phyloP scores from a whole-genome alignment of 257 asterid species.

The Salvia hispanica region DNA sequence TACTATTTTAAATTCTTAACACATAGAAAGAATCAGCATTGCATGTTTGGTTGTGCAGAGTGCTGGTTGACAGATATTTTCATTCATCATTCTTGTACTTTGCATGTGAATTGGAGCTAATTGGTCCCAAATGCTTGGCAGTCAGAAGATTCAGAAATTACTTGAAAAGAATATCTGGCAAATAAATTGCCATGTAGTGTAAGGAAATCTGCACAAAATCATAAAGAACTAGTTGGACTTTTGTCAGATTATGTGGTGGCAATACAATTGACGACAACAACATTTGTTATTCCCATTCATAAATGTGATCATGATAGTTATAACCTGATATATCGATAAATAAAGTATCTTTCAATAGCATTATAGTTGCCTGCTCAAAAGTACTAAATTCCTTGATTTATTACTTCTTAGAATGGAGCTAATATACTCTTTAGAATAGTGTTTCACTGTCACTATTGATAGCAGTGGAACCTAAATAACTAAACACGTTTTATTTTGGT shows the following conservation, averaged over 20 bases:
- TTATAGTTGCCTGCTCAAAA: conserved; percentile 12
- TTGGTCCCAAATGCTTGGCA: conserved; percentile 15
- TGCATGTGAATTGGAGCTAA: conserved; percentile 15
- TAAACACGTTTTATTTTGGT: conserved; percentile 11
- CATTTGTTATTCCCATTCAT: neutral
- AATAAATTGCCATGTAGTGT: conserved; percentile 9
- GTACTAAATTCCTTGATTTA: conserved; percentile 1
- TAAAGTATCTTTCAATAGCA: neutral
- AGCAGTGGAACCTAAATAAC: neutral
- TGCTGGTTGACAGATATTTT: conserved; percentile 1
- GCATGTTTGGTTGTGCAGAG: neutral
- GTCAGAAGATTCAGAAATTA: conserved; percentile 14
- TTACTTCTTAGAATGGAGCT: conserved; percentile 17
- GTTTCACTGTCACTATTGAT: conserved; percentile 14
- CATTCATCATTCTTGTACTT: conserved; percentile 15
- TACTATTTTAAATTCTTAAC: neutral
- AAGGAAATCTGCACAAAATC: neutral
- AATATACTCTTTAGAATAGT: neutral
- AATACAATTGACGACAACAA: neutral
- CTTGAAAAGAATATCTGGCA: conserved; percentile 1
- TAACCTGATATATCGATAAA: conserved; percentile 11
- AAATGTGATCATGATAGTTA: neutral
- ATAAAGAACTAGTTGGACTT: neutral
- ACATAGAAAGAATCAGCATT: neutral
- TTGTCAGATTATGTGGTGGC: conserved; percentile 1